phyloP scores from a whole-genome alignment of 2,329 filamentous ascomycete genomes.

The Colletotrichum karsti region DNA sequence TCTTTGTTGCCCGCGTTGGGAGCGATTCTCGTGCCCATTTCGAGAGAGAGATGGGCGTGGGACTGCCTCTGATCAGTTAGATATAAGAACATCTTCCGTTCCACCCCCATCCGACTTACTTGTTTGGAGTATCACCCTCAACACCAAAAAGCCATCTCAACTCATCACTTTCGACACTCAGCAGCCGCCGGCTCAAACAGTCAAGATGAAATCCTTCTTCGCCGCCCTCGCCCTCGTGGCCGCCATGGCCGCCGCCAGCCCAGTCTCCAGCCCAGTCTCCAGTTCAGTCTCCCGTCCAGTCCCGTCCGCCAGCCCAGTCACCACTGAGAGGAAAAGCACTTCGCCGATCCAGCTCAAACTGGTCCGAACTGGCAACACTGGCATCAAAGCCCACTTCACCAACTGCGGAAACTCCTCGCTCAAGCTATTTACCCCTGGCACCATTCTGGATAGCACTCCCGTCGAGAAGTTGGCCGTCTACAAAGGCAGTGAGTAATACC shows the following conservation, averaged over 20 bases:
- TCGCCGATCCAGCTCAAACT: constrained; percentile 48
- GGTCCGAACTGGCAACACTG: constrained; percentile 54
- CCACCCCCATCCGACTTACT: background rate
- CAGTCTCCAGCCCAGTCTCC: constrained; percentile 37
- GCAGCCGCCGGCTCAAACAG: background rate
- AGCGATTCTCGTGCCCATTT: background rate
- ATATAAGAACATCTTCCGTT: constrained; percentile 10
- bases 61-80: background rate
- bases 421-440: constrained; percentile 58
- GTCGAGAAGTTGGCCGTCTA: constrained; percentile 59
- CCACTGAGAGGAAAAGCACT: too few relatives aligned
- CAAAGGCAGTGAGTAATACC: constrained; percentile 43
- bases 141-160: background rate
- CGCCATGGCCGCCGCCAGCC: constrained; percentile 42
- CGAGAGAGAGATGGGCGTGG: background rate
- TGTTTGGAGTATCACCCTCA: background rate
- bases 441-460: constrained; percentile 54
- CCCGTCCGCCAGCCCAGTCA: constrained; percentile 30
- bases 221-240: constrained; percentile 42
- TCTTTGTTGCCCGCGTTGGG: constrained; percentile 3
- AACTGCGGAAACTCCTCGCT: constrained; percentile 53
- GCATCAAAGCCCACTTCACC: constrained; percentile 54
- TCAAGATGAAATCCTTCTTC: constrained; percentile 45
- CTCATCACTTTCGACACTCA: background rate
- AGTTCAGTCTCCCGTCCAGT: too few relatives aligned